phyloP scores from a whole-genome alignment of 2,329 filamentous ascomycete species.

The Botryosphaeria dothidea region DNA sequence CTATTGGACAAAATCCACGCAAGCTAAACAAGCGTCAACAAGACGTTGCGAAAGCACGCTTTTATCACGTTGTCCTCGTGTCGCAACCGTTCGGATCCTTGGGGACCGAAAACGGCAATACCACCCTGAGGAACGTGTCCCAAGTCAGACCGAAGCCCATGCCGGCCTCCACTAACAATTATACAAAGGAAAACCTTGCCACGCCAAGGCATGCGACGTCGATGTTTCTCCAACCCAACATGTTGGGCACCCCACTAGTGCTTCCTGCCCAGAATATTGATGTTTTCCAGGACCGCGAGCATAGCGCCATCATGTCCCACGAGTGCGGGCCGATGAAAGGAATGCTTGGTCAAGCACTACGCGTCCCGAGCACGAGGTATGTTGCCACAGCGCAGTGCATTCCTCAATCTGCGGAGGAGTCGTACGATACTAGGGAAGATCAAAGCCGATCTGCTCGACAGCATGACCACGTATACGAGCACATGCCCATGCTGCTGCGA shows the following conservation, averaged over 20 bases:
- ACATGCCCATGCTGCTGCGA: background rate
- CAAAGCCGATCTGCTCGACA: background rate
- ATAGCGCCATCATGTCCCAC: background rate
- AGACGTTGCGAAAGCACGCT: background rate
- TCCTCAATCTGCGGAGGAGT: background rate
- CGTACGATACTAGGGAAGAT: conserved; percentile 3
- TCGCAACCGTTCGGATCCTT: background rate
- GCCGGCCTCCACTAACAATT: background rate
- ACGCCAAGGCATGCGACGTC: background rate
- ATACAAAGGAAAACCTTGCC: conserved; percentile 5
- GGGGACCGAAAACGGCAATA: background rate
- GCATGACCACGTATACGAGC: background rate
- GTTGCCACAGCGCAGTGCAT: background rate
- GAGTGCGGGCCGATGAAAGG: background rate
- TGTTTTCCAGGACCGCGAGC: background rate
- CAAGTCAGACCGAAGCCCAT: background rate
- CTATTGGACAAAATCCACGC: background rate
- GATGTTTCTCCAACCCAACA: background rate
- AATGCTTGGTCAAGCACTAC: background rate
- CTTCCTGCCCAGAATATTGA: background rate
- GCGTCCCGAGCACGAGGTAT: conserved; percentile 4
- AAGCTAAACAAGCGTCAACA: conserved; percentile 1
- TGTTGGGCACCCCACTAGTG: background rate
- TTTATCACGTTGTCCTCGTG: conserved; percentile 12
- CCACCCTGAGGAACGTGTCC: conserved; percentile 5